These are phyloP conservation scores for Fraxinus latifolia DNA, from an alignment of 305 asterid genomes.

Conservation along the genomic window DNA sequence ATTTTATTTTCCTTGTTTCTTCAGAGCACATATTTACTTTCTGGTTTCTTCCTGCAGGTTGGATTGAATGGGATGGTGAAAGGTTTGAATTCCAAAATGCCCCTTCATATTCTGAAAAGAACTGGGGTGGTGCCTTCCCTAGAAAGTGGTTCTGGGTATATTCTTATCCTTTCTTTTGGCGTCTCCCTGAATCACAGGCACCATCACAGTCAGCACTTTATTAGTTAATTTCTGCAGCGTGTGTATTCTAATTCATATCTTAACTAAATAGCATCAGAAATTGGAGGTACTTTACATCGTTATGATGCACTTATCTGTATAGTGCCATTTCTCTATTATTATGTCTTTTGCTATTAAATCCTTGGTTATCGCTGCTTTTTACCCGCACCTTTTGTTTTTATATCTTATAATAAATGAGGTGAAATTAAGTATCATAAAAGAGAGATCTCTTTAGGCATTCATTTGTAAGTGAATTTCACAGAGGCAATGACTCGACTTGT, in stretches of 20 bases:
- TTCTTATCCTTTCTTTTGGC: not conserved
- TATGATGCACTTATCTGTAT: constrained; percentile 1
- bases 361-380: not conserved
- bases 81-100: constrained; percentile 84
- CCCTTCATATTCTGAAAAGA: constrained; percentile 95
- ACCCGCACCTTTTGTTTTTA: not conserved
- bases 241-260: not conserved
- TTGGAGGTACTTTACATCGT: not conserved
- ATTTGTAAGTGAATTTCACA: not conserved
- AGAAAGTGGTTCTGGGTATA: constrained; percentile 97
- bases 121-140: constrained; percentile 97
- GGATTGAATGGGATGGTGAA: constrained; percentile 97
- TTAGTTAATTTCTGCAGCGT: constrained; percentile 5
- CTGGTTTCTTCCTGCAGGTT: constrained; percentile 54
- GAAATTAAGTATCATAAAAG: constrained; percentile 10
- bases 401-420: not conserved
- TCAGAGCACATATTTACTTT: constrained; percentile 11
- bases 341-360: not conserved
- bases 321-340: not conserved
- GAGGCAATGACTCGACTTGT: not conserved
- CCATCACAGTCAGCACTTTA: not conserved
- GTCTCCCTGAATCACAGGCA: not conserved
- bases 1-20: not conserved
- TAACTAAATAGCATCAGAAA: not conserved
- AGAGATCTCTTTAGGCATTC: not conserved